Conservation (phyloP, 176 grass and related monocot species). For the Secale cereale region DNA sequence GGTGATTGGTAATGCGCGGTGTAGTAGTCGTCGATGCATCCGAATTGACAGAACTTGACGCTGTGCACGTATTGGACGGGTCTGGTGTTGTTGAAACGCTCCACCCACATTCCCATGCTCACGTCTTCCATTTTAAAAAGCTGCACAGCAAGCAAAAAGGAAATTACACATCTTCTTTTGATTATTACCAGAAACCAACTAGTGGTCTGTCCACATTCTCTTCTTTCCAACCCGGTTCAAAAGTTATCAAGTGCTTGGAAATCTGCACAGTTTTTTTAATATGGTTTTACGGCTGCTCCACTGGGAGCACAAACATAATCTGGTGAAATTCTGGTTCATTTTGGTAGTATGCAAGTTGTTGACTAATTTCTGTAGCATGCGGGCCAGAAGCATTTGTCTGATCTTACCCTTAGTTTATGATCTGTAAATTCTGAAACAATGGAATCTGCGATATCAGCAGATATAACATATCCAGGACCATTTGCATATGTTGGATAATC, state of each 20-base stretch:
- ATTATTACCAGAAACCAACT: background rate
- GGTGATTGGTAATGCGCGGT: slow-evolving; percentile 93
- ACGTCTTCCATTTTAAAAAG: slow-evolving; percentile 99
- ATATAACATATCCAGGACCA: slow-evolving; percentile 94
- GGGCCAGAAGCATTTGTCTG: background rate
- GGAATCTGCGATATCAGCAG: slow-evolving; percentile 73
- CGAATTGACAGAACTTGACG: slow-evolving; percentile 81
- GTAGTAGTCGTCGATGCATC: slow-evolving; percentile 93
- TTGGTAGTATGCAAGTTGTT: background rate
- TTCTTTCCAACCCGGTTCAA: slow-evolving; percentile 11
- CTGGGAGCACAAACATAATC: background rate
- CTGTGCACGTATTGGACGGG: slow-evolving; percentile 67
- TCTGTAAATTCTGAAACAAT: slow-evolving; percentile 78
- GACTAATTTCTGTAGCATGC: background rate
- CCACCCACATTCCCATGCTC: slow-evolving; percentile 99
- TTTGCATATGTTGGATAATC: slow-evolving; percentile 94
- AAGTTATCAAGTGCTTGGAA: slow-evolving; percentile 6
- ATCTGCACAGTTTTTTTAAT: background rate
- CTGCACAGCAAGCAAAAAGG: slow-evolving; percentile 43
- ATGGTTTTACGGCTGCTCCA: background rate
- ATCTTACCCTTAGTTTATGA: slow-evolving; percentile 87
- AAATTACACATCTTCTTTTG: slow-evolving; percentile 1
- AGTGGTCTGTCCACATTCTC: background rate
- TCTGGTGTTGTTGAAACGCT: slow-evolving; percentile 61
- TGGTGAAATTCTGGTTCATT: background rate